These are phyloP conservation scores for Gossypium trilobum DNA, from an alignment of 441 rosid genomes.

Conservation along the genomic window DNA sequence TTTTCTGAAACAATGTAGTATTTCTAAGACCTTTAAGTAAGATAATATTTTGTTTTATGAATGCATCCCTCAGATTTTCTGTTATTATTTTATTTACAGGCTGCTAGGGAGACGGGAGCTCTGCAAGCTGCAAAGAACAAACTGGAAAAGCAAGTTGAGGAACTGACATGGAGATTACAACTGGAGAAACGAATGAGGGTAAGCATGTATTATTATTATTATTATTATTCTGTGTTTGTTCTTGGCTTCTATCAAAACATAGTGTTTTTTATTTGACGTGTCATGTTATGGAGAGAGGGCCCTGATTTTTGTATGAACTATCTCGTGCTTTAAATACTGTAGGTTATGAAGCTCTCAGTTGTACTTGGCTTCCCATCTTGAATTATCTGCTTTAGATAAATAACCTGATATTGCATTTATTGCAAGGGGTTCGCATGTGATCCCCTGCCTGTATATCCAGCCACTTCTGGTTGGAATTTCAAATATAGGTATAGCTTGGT, in stretches of 20 bases:
- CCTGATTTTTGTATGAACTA: not conserved
- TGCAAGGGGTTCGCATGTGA: not conserved
- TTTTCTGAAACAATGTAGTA: not conserved
- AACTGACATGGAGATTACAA: constrained; percentile 81
- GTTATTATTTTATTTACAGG: constrained; percentile 35
- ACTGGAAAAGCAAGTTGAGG: constrained; percentile 96
- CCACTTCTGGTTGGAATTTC: not conserved
- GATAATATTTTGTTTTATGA: not conserved
- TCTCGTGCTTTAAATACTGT: not conserved
- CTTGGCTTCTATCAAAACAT: not conserved
- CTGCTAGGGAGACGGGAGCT: constrained; percentile 98
- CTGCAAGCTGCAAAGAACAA: constrained; percentile 95
- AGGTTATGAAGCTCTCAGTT: not conserved
- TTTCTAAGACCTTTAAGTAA: constrained; percentile 9
- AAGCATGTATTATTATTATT: constrained; percentile 13
- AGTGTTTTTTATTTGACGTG: not conserved
- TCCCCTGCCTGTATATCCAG: not conserved
- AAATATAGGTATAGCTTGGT: not conserved
- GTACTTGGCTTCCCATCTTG: not conserved
- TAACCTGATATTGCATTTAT: not conserved
- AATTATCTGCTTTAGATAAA: constrained; percentile 1
- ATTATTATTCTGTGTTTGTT: not conserved
- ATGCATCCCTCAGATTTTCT: constrained; percentile 3
- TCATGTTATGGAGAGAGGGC: not conserved
- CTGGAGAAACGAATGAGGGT: constrained; percentile 89